Conservation (phyloP, 2,329 filamentous ascomycete species). For the Sporothrix curviconia region DNA sequence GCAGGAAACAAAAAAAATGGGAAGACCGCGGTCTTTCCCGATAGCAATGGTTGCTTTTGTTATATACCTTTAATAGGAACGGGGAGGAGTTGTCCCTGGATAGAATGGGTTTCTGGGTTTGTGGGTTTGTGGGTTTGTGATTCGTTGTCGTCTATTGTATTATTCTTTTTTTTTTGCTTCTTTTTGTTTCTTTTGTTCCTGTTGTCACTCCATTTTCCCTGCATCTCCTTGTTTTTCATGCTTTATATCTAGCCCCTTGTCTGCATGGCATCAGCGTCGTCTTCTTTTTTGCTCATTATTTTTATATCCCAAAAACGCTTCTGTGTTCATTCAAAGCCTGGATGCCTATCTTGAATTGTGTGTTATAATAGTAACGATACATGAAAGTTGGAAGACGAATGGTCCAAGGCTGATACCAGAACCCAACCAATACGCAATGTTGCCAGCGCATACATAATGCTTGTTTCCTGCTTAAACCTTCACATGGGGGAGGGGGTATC, state of each 20-base stretch:
- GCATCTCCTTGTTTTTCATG: too few relatives aligned
- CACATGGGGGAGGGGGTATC: too few relatives aligned
- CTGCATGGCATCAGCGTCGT: not conserved
- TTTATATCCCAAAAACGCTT: not conserved
- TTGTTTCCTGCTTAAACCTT: too few relatives aligned
- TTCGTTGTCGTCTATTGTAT: not conserved
- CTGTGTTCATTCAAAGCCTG: not conserved
- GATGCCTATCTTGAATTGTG: too few relatives aligned
- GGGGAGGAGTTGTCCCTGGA: not conserved
- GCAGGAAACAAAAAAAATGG: too few relatives aligned
- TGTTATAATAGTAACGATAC: not conserved
- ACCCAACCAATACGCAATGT: too few relatives aligned
- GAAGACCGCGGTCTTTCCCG: not conserved
- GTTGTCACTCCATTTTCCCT: too few relatives aligned
- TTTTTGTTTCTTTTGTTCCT: not conserved
- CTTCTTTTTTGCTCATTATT: not conserved
- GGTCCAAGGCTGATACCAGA: too few relatives aligned
- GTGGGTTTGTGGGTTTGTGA: not conserved
- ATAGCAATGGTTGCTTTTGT: not conserved
- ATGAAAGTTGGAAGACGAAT: too few relatives aligned
- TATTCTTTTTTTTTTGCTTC: not conserved
- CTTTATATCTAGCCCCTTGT: too few relatives aligned
- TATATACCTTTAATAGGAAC: not conserved
- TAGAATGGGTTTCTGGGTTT: not conserved
- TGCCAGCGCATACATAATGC: too few relatives aligned